Evolutionary conservation across 225 moss, liverwort and hornwort genomes (phyloP).

Genomic region (Straminergon stramineum): DNA sequence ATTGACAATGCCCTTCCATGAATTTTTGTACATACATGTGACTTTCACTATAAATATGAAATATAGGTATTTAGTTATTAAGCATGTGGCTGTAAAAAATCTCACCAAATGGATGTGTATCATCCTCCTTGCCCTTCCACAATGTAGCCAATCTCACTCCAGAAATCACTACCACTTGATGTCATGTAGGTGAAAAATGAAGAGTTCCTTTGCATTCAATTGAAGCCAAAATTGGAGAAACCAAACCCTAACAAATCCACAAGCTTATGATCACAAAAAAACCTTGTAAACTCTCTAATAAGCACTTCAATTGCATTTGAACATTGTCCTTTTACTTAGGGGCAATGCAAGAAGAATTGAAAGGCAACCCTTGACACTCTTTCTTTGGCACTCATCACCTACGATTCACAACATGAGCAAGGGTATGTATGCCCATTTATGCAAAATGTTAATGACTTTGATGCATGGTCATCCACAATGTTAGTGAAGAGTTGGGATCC

Average conservation of each 20-base stretch:
- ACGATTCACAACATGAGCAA: neutral
- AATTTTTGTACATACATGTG: too few relatives aligned
- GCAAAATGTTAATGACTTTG: neutral
- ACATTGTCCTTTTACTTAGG: neutral
- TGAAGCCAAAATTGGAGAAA: neutral
- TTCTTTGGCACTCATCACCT: neutral
- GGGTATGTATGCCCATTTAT: neutral
- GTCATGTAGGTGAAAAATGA: neutral
- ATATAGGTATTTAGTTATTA: neutral
- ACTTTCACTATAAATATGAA: neutral
- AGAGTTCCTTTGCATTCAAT: rapidly evolving
- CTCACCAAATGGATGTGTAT: neutral
- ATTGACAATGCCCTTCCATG: neutral
- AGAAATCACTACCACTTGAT: neutral
- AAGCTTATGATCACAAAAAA: neutral
- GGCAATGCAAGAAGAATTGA: neutral
- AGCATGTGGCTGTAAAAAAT: neutral
- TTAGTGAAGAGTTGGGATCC: too few relatives aligned
- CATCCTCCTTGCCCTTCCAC: rapidly evolving
- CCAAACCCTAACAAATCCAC: neutral
- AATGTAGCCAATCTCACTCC: too few relatives aligned
- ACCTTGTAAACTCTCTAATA: neutral
- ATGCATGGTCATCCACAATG: neutral
- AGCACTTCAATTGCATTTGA: neutral
- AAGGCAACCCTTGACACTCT: neutral